Evolutionary conservation across 179 eudicot genomes (phyloP), one percentile per base, ranked within the genome.

Genomic region (Beta lomatogona): DNA sequence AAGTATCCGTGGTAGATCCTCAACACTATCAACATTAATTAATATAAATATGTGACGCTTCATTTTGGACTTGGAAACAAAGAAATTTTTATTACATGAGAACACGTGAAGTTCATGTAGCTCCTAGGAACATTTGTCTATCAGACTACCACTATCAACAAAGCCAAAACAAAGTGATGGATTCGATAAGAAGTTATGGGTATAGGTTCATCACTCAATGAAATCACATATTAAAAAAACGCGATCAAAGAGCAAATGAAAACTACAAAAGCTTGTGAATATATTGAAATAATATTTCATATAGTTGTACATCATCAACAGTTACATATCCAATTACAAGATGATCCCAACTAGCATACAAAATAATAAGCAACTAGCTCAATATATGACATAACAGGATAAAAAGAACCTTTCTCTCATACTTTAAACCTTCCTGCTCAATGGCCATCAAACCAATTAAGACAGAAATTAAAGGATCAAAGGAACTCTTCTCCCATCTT

Each of bases 271-370:
- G n/a, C 41, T 71, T 70, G 52, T 21, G 58, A 76, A 76, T 77
- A 59, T 63, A 79, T 73, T 81, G 53, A 79, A 79, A 74, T 77
- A 84, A 82, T 75, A 63, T 66, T 82, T 68, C 46, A 81, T 73
- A 76, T 65, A 77, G 79, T 81, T 79, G 65, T 86, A 86, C 87
- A 84, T 64, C 75, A 76, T 81, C 64, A 41, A 67, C 19, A 76
- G 45, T 76, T 76, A 61, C 53, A 71, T 55, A n/a, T n/a, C 25
- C 71, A 79, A 79, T 79, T 59, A 71, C 81, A 78, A 65, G 80
- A 31, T 66, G 55, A 14, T 53, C 74, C 10, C 54, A 50, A 66
- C 66, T 67, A 13, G 64, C 64, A 78, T 68, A 53, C 54, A 57
- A 21, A 10, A 54, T 54, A 10, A 54, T 54, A 44, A 78, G 61